phyloP scores from a whole-genome alignment of 2,329 filamentous ascomycete species.

The Stagonosporopsis chrysanthemi region DNA sequence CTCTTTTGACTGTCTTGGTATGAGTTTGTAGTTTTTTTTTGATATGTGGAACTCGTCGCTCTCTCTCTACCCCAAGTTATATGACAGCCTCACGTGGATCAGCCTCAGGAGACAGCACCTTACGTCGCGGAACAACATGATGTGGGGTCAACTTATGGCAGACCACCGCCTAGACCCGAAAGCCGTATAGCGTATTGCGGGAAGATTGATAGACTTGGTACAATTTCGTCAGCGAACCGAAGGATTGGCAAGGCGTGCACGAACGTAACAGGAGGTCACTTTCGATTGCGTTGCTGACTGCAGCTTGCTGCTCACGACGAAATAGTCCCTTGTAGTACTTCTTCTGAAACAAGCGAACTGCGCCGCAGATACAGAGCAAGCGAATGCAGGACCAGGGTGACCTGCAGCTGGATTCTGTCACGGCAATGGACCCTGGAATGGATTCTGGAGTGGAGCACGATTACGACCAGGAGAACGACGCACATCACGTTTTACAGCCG shows the following conservation, averaged over 20 bases:
- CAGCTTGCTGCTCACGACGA: not conserved
- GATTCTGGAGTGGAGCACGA: constrained; percentile 30
- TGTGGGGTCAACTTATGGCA: constrained; percentile 5
- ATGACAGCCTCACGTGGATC: not conserved
- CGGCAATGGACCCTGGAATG: constrained; percentile 1
- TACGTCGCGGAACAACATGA: not conserved
- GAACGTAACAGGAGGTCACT: not conserved
- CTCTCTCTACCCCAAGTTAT: not conserved
- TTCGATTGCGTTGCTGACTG: not conserved
- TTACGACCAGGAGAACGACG: constrained; percentile 33
- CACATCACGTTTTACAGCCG: constrained; percentile 24
- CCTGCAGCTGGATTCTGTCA: not conserved
- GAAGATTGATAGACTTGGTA: not conserved
- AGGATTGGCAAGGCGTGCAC: constrained; percentile 5
- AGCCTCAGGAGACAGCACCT: not conserved
- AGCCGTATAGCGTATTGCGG: not conserved
- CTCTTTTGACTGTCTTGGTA: not conserved
- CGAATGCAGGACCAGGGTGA: not conserved
- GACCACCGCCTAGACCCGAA: not conserved
- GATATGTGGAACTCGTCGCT: not conserved
- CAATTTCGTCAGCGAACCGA: constrained; percentile 9
- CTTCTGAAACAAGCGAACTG: not conserved
- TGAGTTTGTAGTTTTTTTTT: not conserved
- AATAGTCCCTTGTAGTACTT: not conserved
- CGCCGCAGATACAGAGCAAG: not conserved